Evolutionary conservation across 2,329 filamentous ascomycete species (phyloP), one percentile per base, ranked within the genome.

Genomic region (Ophiostoma himal-ulmi): DNA sequence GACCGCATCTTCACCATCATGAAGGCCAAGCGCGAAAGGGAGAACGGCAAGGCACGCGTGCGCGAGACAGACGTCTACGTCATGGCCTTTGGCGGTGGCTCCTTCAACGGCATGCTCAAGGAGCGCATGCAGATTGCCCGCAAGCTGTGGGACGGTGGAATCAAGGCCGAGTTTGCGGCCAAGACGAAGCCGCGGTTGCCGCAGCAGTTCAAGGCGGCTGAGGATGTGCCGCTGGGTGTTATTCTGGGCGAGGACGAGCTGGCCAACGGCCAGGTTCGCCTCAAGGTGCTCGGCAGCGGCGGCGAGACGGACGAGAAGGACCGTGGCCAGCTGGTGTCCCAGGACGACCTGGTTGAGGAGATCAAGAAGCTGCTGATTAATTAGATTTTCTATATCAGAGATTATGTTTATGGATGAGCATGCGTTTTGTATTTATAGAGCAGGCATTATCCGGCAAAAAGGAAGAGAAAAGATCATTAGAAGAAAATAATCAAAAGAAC

Each of bases 1-100:
- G 94, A 98, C 80, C 90, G 94, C 75, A 97, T 98, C 77, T 97
- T 96, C 82, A 93, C 91, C 75, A 94, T 97, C 77, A 92, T 90
- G 74, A 94, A 96, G 79, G 89, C 92, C 14, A 88, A 87, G 73
- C 86, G 85, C 71, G 86, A 87, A 71, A 84, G 86, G 71, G 73
- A 74, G 70, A 48, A 68, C 13, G 72, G 68, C 69, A 79, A 81
- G 39, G 81, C 88, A 69, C 83, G 91, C 73, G 84, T 85, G 74
- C 93, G 89, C 76, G 91, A 95, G 75, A 90, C 94, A 2, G 94
- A 98, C 77, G 93, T 94, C 65, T 97, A 89, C 80, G 91, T 98
- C 76, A 98, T 98, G 93, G 93, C 93, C 0, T 93, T 97, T 77
- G 94, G 93, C 69, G 91, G 92, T 69, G 91, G 92, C 69, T 5